Evolutionary conservation across 2,329 filamentous ascomycete genomes (phyloP).

Genomic region (Trichoderma pleuroti): DNA sequence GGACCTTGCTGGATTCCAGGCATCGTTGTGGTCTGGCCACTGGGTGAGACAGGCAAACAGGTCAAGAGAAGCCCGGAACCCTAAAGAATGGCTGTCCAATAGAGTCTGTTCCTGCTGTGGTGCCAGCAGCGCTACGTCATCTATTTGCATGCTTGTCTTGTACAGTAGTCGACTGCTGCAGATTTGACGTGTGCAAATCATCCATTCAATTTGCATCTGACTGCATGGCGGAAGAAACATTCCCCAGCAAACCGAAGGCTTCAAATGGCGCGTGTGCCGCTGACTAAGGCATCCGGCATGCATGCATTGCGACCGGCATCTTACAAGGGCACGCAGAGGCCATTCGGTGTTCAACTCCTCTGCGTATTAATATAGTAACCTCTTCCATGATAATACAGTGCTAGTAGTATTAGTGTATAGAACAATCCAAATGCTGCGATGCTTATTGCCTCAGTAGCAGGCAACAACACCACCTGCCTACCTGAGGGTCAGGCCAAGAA

Average conservation of each 20-base stretch:
- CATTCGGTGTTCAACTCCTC: neutral
- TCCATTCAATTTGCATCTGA: neutral
- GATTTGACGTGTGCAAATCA: neutral
- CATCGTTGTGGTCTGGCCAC: neutral
- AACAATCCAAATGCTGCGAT: neutral
- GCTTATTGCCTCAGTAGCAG: neutral
- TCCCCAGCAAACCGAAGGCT: neutral
- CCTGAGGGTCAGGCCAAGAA: neutral
- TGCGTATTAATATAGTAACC: neutral
- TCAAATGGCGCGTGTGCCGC: neutral
- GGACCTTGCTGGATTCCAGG: neutral
- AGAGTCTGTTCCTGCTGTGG: neutral
- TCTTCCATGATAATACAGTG: neutral
- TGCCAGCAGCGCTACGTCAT: slow-evolving; percentile 6
- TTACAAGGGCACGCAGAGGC: neutral
- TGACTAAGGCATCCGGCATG: neutral
- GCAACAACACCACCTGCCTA: neutral
- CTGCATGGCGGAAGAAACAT: neutral
- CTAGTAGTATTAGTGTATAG: neutral
- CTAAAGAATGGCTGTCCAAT: neutral
- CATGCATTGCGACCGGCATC: neutral
- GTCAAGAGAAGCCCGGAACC: neutral
- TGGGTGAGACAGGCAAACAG: neutral
- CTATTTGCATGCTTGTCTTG: neutral
- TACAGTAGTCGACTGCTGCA: neutral